These are phyloP conservation scores for Arabis hirsuta DNA, from an alignment of 345 rosid genomes.

Conservation along the genomic window DNA sequence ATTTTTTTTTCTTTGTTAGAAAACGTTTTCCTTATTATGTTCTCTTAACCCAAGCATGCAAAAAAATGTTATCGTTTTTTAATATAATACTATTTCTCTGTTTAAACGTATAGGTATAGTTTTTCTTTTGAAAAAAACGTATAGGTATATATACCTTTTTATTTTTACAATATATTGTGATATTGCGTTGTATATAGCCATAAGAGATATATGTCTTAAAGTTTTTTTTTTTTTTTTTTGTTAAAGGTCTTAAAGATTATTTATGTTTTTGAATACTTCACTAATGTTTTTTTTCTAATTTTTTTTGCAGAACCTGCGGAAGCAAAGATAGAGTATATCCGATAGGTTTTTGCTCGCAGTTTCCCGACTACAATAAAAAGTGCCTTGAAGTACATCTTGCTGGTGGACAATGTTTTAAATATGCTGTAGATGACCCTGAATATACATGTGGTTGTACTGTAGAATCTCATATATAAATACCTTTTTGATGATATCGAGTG, in stretches of 20 bases:
- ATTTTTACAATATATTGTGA: slow-evolving; percentile 5
- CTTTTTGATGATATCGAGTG: background rate
- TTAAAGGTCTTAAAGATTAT: background rate
- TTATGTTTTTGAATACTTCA: background rate
- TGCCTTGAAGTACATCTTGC: background rate
- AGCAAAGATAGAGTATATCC: background rate
- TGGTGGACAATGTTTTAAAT: slow-evolving; percentile 1
- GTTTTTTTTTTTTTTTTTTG: background rate
- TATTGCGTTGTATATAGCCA: background rate
- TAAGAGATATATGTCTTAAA: background rate
- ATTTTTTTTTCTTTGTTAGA: background rate
- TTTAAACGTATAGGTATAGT: too few relatives aligned
- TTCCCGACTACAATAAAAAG: background rate
- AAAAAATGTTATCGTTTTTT: background rate
- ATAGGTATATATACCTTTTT: background rate
- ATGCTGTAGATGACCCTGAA: background rate
- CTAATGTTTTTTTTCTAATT: background rate
- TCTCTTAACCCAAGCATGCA: background rate
- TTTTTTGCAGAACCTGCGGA: background rate
- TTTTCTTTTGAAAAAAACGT: too few relatives aligned
- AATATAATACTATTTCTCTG: too few relatives aligned
- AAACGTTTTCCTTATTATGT: background rate
- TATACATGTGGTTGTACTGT: slow-evolving; percentile 10
- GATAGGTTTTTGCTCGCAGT: slow-evolving; percentile 1
- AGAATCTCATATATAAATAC: background rate